Conservation (phyloP, 225 moss, liverwort and hornwort species). For the Bryum argenteum region DNA sequence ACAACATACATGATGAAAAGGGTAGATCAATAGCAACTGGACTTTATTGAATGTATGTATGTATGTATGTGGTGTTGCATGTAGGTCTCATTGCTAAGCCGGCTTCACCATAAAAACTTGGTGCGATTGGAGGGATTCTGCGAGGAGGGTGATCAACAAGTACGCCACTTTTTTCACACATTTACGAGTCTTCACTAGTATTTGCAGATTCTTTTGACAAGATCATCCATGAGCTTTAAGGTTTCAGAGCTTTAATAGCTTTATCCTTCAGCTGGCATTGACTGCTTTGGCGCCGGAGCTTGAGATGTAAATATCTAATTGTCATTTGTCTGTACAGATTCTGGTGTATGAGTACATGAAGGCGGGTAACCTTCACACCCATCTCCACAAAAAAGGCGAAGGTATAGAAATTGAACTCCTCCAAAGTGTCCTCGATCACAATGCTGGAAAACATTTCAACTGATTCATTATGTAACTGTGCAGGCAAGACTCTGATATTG, state of each 20-base stretch:
- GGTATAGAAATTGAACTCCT: conserved; percentile 24
- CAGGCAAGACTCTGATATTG: conserved; percentile 28
- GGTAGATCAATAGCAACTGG: no score
- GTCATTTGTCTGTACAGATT: conserved; percentile 29
- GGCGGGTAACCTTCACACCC: conserved; percentile 49
- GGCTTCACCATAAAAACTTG: conserved; percentile 58
- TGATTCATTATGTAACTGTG: not conserved
- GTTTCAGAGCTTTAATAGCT: no score
- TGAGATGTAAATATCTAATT: not conserved
- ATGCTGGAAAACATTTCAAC: no score
- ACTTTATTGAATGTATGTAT: not conserved
- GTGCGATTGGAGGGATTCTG: conserved; percentile 59
- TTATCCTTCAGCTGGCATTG: no score
- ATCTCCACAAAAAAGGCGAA: conserved; percentile 35
- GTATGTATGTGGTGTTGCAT: not conserved
- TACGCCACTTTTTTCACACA: not conserved
- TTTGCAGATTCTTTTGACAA: no score
- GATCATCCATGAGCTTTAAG: no score
- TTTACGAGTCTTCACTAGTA: not conserved
- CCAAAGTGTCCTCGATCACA: not conserved
- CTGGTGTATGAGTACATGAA: conserved; percentile 62
- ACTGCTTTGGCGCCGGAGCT: no score
- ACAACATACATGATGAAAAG: no score
- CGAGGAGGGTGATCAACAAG: conserved; percentile 47
- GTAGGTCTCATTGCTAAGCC: conserved; percentile 49